Base-by-base conservation (phyloP, 495 filamentous ascomycete genomes). In the Podospora comata region DNA sequence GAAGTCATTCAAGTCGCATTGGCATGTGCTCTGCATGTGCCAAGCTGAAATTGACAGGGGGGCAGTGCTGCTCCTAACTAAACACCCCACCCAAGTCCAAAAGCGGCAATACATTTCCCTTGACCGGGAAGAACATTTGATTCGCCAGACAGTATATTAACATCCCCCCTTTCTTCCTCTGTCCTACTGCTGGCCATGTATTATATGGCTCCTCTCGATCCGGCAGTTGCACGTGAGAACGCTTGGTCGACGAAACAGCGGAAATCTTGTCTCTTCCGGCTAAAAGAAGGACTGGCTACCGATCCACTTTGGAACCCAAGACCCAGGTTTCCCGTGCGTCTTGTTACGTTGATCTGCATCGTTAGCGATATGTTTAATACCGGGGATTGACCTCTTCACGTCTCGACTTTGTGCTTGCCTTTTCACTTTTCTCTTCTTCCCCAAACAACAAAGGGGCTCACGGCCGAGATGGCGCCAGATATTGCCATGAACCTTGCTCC, bases 91-190 rank as follows among this genome's bases (percentile, higher is more conserved):
- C 2, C 23, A 23, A 23, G 23, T 23, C 23, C 23, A 23, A 23
- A 23, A 23, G 23, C 23, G 23, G 23, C 23, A 23, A 2, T 23
- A 23, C 23, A 23, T 23, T 23, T 23, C 23, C 23, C 23, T 23
- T 23, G 23, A 23, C 23, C 2, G 23, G 23, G 23, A 20, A 18
- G 54, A 56, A 7, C 55, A 7, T 20, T 5, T 58, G 3, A 26
- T 26, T 58, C 9, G n/a, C n/a, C 62, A 63, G 32, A 26, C 39
- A 23, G 5, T n/a, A 69, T 62, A 69, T 69, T 69, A 18, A 34
- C 48, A 65, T 32, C 55, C 67, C 34, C 27, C 67, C 67, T 34
- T 63, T 54, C 13, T 20, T 5, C 5, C 62, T 44, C 60, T 26
- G 26, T 69, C 34, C 20, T 60, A 48, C 26, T 64, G 62, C 7